Evolutionary conservation across 148 eudicot genomes (phyloP).

Genomic region (Mesembryanthemum crystallinum): DNA sequence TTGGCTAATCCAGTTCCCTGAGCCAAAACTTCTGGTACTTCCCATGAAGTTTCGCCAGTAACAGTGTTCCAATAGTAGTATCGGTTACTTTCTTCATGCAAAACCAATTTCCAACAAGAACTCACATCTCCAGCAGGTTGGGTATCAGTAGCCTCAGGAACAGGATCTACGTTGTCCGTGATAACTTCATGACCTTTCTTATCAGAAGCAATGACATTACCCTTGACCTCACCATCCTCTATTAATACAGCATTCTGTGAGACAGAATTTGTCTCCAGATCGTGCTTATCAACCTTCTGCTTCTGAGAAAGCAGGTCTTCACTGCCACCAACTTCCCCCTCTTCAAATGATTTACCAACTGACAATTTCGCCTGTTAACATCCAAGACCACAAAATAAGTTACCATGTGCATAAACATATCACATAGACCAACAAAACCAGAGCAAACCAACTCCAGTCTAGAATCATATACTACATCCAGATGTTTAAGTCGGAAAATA

Average conservation of each 20-base stretch:
- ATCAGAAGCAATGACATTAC: slow-evolving; percentile 22
- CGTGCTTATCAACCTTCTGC: slow-evolving; percentile 29
- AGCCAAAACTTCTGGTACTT: slow-evolving; percentile 59
- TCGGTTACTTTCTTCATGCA: slow-evolving; percentile 87
- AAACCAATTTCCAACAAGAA: slow-evolving; percentile 80
- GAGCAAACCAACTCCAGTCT: not conserved
- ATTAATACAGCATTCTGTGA: slow-evolving; percentile 31
- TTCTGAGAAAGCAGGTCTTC: slow-evolving; percentile 33
- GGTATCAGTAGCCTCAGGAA: slow-evolving; percentile 32
- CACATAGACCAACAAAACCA: not conserved
- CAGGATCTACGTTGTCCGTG: slow-evolving; percentile 20
- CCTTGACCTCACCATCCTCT: slow-evolving; percentile 25
- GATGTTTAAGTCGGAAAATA: not conserved
- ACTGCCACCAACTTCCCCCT: slow-evolving; percentile 27
- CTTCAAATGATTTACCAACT: slow-evolving; percentile 28
- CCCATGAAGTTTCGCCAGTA: slow-evolving; percentile 98
- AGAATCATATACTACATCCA: not conserved
- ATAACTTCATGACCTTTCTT: slow-evolving; percentile 26
- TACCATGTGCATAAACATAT: slow-evolving; percentile 14
- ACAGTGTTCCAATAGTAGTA: slow-evolving; percentile 88
- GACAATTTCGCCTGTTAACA: slow-evolving; percentile 37
- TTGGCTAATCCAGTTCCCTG: slow-evolving; percentile 37
- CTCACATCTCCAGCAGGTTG: slow-evolving; percentile 32
- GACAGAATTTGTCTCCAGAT: slow-evolving; percentile 28
- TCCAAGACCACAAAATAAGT: not conserved